Evolutionary conservation across 2,329 filamentous ascomycete species (phyloP).

Genomic region (Curvularia sp.): DNA sequence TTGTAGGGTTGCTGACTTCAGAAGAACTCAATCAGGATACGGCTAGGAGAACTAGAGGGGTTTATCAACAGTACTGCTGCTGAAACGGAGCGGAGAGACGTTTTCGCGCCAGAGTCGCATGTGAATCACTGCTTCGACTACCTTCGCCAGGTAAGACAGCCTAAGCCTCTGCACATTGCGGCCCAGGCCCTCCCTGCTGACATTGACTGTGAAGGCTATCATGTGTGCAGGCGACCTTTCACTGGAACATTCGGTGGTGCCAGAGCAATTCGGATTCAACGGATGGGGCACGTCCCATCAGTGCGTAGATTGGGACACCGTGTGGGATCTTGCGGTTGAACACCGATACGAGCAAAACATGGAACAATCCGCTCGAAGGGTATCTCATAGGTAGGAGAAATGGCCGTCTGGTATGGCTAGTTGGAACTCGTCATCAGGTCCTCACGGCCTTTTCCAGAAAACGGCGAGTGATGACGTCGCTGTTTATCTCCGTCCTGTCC

Average conservation of each 20-base stretch:
- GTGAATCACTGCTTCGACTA: conserved; percentile 16
- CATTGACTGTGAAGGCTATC: conserved; percentile 1
- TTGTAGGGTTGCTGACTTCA: not conserved
- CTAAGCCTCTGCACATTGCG: not conserved
- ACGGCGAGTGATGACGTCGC: not conserved
- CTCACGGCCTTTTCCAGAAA: not conserved
- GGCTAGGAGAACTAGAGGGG: conserved; percentile 6
- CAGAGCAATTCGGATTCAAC: conserved; percentile 11
- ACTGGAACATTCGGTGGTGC: conserved; percentile 12
- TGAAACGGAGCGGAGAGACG: not conserved
- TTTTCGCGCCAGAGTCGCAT: conserved; percentile 9
- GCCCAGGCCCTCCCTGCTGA: not conserved
- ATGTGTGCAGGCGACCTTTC: conserved; percentile 14
- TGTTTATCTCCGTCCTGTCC: not conserved
- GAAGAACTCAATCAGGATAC: conserved; percentile 12
- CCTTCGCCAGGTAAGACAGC: conserved; percentile 8
- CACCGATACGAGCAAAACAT: conserved; percentile 4
- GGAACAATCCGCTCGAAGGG: not conserved
- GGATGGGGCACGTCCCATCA: conserved; percentile 12
- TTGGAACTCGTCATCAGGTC: not conserved
- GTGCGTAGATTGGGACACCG: conserved; percentile 9
- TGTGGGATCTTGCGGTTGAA: conserved; percentile 12
- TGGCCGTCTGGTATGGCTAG: not conserved
- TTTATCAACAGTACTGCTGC: not conserved
- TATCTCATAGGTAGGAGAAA: not conserved